Percentiles rank a stretch among this genome's conserved stretches.
Conservation (phyloP, 345 rosid genomes). For the Turritis glabra region DNA sequence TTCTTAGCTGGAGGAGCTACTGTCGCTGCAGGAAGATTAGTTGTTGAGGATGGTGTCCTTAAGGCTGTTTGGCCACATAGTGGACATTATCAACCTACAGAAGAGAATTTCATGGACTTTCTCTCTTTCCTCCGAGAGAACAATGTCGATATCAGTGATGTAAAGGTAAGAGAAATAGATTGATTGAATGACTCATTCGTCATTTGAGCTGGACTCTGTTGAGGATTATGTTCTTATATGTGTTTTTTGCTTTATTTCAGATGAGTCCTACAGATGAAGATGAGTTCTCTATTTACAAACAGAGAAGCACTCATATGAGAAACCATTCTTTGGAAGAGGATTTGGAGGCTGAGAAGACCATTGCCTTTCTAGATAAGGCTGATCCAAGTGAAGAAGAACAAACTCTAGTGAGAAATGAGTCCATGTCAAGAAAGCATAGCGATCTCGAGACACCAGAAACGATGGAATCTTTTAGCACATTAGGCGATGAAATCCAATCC, state of each 20-base stretch:
- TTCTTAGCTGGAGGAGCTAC: slow-evolving; percentile 95
- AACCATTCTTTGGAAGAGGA: slow-evolving; percentile 65
- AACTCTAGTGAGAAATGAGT: slow-evolving; percentile 18
- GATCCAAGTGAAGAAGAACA: slow-evolving; percentile 40
- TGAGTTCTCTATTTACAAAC: slow-evolving; percentile 38
- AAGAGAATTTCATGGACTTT: slow-evolving; percentile 78
- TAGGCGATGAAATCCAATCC: slow-evolving; percentile 30
- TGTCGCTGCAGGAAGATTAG: slow-evolving; percentile 76
- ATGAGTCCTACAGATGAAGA: slow-evolving; percentile 72
- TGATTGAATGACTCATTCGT: background rate
- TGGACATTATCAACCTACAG: slow-evolving; percentile 93
- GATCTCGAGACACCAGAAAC: slow-evolving; percentile 52
- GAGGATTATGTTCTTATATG: slow-evolving; percentile 23
- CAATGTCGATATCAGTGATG: slow-evolving; percentile 72
- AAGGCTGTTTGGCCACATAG: slow-evolving; percentile 99
- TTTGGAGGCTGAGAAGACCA: slow-evolving; percentile 43
- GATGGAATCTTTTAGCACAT: slow-evolving; percentile 32
- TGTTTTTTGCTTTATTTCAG: slow-evolving; percentile 46
- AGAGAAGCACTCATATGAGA: slow-evolving; percentile 59
- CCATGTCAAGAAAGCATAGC: background rate
- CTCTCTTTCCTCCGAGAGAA: slow-evolving; percentile 68
- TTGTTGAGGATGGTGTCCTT: slow-evolving; percentile 61
- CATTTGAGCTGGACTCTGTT: background rate
- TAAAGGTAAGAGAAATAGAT: slow-evolving; percentile 52
- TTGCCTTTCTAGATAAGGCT: slow-evolving; percentile 29